Conservation (phyloP, 2,329 filamentous ascomycete species). For the Neonectria ditissima region DNA sequence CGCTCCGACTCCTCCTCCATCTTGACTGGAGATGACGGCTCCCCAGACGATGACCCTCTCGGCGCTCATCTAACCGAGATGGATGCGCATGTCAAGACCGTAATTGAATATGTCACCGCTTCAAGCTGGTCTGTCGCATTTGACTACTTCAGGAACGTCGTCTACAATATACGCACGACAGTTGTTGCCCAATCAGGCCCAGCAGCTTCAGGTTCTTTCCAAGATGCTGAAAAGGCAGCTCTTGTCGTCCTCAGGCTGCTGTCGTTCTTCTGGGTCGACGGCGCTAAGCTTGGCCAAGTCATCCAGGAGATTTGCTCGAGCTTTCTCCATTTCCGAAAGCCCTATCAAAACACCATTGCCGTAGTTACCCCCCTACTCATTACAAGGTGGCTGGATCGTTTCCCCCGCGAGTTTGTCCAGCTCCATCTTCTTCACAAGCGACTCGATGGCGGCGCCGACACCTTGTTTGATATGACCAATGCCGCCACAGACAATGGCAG, state of each 20-base stretch:
- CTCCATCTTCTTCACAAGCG: conserved; percentile 70
- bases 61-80: conserved; percentile 58
- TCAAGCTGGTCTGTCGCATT: conserved; percentile 72
- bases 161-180: conserved; percentile 63
- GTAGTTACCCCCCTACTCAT: conserved; percentile 73
- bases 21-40: conserved; percentile 32
- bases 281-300: conserved; percentile 68
- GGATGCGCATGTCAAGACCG: conserved; percentile 65
- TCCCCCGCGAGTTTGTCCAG: conserved; percentile 73
- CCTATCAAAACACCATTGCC: conserved; percentile 73
- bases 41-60: conserved; percentile 40
- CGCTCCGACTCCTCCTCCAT: conserved; percentile 38
- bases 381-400: conserved; percentile 73
- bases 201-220: conserved; percentile 49
- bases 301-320: conserved; percentile 75
- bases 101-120: conserved; percentile 74
- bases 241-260: conserved; percentile 69
- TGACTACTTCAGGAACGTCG: conserved; percentile 66
- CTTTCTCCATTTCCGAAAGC: conserved; percentile 74
- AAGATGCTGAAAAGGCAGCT: conserved; percentile 64
- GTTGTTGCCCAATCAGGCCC: conserved; percentile 54
- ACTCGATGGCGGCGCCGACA: conserved; percentile 74
- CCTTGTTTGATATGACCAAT: conserved; percentile 76
- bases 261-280: conserved; percentile 74
- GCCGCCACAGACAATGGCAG: conserved; percentile 69